Conservation (phyloP, 768 basidiomycete genomes). For the Flagelloscypha sp. region DNA sequence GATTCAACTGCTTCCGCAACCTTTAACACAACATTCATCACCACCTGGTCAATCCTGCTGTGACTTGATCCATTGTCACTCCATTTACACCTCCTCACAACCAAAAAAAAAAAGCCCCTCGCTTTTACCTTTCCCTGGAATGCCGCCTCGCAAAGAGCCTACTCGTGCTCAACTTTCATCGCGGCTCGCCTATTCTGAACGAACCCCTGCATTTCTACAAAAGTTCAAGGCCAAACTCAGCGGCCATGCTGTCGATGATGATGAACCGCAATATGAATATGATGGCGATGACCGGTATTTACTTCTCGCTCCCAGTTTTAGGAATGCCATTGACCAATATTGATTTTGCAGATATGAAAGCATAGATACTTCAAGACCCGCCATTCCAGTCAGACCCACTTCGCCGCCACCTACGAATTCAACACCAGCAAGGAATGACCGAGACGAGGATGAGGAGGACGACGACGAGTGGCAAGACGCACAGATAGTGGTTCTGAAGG, state of each 20-base stretch:
- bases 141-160: constrained; percentile 50
- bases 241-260: constrained; percentile 40
- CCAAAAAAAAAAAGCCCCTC: too few species aligned
- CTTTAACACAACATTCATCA: too few species aligned
- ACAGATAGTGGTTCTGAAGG: constrained; percentile 80
- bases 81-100: too few species aligned
- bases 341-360: too few species aligned
- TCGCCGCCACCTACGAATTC: constrained; percentile 68
- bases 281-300: constrained; percentile 61
- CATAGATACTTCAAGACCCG: too few species aligned
- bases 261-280: constrained; percentile 48
- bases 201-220: constrained; percentile 56
- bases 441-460: constrained; percentile 62
- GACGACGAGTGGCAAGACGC: constrained; percentile 81
- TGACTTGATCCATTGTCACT: too few species aligned
- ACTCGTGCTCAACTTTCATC: constrained; percentile 67
- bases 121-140: too few species aligned
- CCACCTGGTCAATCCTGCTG: too few species aligned
- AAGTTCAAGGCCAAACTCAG: constrained; percentile 54
- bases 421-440: constrained; percentile 55
- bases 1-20: too few species aligned
- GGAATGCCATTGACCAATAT: too few species aligned
- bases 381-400: too few species aligned
- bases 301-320: too few species aligned
- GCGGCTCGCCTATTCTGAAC: constrained; percentile 52